Percentiles rank a stretch among this genome's conserved stretches.
Conservation (phyloP, 176 grass and related monocot species). For the Alloteropsis semialata region DNA sequence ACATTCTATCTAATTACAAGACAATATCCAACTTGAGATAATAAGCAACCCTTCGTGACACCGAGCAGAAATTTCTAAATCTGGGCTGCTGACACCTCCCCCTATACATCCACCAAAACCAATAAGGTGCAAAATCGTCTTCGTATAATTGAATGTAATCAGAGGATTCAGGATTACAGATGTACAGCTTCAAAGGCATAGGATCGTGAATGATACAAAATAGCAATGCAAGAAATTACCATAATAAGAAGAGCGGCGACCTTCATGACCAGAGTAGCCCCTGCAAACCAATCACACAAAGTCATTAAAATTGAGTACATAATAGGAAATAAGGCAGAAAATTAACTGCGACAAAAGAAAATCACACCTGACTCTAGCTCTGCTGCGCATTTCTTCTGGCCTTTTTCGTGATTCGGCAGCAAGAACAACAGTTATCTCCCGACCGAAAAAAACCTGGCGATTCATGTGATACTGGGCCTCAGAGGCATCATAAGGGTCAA, state of each 20-base stretch:
- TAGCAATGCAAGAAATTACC: conserved; percentile 43
- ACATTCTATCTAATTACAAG: not conserved
- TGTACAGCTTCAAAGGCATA: not conserved
- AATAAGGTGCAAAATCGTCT: not conserved
- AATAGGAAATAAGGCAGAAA: not conserved
- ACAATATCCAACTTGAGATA: not conserved
- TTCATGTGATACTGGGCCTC: conserved; percentile 99
- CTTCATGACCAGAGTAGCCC: conserved; percentile 67
- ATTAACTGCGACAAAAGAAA: conserved; percentile 1
- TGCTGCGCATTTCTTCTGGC: conserved; percentile 87
- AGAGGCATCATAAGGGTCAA: conserved; percentile 82
- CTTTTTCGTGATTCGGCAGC: conserved; percentile 90
- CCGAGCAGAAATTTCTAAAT: not conserved
- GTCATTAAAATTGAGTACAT: conserved; percentile 15
- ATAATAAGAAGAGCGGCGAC: conserved; percentile 68
- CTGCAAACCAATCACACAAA: conserved; percentile 44
- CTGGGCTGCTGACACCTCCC: too few species aligned
- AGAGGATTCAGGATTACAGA: not conserved
- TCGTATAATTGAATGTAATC: not conserved
- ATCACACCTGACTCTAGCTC: conserved; percentile 57
- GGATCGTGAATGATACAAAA: not conserved
- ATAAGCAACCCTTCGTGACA: not conserved
- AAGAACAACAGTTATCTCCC: conserved; percentile 95
- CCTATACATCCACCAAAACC: not conserved
- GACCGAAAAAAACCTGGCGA: conserved; percentile 76